Evolutionary conservation across 2,329 filamentous ascomycete species (phyloP), one percentile per base, ranked within the genome.

Genomic region (Arthrinium puccinioides): DNA sequence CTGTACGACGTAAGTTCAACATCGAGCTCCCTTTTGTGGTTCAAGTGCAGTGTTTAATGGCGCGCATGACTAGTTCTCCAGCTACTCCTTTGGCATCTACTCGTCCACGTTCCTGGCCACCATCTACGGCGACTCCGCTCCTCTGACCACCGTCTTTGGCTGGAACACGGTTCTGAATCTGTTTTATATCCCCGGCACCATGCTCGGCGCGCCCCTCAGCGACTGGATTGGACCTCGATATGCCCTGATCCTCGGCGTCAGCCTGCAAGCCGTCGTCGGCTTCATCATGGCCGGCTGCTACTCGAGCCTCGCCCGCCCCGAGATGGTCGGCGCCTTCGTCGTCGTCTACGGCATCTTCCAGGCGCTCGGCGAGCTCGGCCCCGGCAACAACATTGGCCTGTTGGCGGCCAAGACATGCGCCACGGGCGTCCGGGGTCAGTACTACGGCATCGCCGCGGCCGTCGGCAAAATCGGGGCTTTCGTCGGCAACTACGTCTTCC

Each of bases 241-340:
- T 47, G 82, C 84, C 1, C 69, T 96, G 0, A 76, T 76, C 3
- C 59, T 79, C 9, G 87, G 86, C 11, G 84, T 94, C 4, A 60
- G 69, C 4, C 56, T 79, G 1, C 89, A 96, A 56, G 84, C 80
- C 3, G 54, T 87, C 7, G 74, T 95, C 6, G 89, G 89, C 3
- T 95, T 90, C 61, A 81, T 89, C 62, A 94, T 95, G 86, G 82
- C 87, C 0, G 87, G 81, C 9, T 78, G 78, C 46, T 95, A 94
- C 61, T 60, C 64, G 6, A 72, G 71, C 36, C 73, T 96, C n/a
- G 77, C 79, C 0, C 71, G 77, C 36, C 67, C 79, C 0, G 53
- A 70, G 42, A 78, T 87, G 42, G 77, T 92, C 5, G 86, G 70
- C 7, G 84, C 70, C 0, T 94, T 92, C 48, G 81, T 85, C 2